Percentiles rank a stretch among this genome's conserved stretches.
Conservation (phyloP, 306 rosid species). For the Delonix regia region DNA sequence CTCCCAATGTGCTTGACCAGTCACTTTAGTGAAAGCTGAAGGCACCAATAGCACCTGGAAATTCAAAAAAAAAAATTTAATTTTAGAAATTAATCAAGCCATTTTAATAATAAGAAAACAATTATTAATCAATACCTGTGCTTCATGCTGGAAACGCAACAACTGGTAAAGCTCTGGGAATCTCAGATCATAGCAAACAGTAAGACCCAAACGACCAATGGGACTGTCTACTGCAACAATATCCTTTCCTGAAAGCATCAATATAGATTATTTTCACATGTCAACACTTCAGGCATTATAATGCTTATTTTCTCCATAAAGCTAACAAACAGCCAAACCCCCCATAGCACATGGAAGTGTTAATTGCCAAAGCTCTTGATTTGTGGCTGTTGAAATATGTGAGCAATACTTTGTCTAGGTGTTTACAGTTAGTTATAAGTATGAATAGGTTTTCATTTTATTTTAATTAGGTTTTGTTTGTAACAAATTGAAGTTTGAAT, state of each 20-base stretch:
- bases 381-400: not conserved
- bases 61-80: constrained; percentile 18
- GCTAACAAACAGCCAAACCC: not conserved
- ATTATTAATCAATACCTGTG: constrained; percentile 56
- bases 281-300: constrained; percentile 14
- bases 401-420: not conserved
- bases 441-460: not conserved
- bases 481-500: not conserved
- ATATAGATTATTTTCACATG: constrained; percentile 29
- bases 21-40: constrained; percentile 82
- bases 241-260: constrained; percentile 67
- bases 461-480: not conserved
- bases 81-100: constrained; percentile 32
- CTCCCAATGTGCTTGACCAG: constrained; percentile 99
- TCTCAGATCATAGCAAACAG: constrained; percentile 95
- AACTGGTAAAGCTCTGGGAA: constrained; percentile 86
- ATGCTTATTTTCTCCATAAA: constrained; percentile 14
- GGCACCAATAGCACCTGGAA: constrained; percentile 83
- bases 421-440: not conserved
- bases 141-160: constrained; percentile 80
- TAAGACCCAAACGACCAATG: constrained; percentile 84
- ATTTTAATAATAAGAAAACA: constrained; percentile 21
- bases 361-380: not conserved
- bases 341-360: not conserved
- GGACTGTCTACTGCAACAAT: constrained; percentile 86